These are phyloP conservation scores for Cicer bijugum DNA, from an alignment of 306 rosid species.

Conservation along the genomic window DNA sequence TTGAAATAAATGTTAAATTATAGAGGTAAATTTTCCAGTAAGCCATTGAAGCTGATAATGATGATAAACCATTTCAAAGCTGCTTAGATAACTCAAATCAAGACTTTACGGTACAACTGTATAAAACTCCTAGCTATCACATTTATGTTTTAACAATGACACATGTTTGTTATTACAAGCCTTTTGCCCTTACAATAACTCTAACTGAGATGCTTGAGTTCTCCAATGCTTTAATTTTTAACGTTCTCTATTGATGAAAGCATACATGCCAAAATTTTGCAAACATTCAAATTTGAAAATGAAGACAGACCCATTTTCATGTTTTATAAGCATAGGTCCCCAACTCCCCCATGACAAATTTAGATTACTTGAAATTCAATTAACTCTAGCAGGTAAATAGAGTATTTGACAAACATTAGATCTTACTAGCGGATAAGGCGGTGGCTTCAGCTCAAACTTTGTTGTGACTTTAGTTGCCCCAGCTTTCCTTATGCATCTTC, in stretches of 20 bases:
- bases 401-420: conserved; percentile 30
- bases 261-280: background rate
- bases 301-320: background rate
- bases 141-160: background rate
- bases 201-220: background rate
- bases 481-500: too few relatives aligned
- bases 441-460: conserved; percentile 77
- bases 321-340: background rate
- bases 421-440: conserved; percentile 82
- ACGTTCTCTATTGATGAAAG: background rate
- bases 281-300: conserved; percentile 17
- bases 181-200: background rate
- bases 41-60: conserved; percentile 17
- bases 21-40: background rate
- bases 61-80: conserved; percentile 18
- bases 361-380: background rate
- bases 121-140: conserved; percentile 2
- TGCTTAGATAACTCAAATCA: background rate
- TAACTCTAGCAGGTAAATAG: conserved; percentile 9
- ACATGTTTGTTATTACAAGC: background rate
- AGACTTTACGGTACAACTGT: background rate
- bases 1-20: background rate
- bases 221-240: background rate
- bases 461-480: conserved; percentile 51
- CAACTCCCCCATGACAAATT: background rate